phyloP scores from a whole-genome alignment of 257 asterid species.

The Striga asiatica region DNA sequence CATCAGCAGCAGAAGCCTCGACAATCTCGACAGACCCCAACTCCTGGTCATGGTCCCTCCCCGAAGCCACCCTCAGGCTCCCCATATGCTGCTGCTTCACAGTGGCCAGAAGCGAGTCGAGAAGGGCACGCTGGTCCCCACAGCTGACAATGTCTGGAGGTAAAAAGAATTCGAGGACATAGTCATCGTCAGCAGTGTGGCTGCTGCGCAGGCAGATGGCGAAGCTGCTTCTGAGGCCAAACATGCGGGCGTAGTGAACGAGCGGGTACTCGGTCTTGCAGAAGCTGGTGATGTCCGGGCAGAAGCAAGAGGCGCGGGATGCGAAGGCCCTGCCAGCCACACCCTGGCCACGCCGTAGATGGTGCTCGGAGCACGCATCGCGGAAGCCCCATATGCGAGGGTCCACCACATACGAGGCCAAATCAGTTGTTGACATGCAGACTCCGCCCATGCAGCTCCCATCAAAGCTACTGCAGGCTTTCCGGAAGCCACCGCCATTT shows the following conservation, averaged over 20 bases:
- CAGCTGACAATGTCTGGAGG: slow-evolving; percentile 37
- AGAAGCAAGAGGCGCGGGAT: slow-evolving; percentile 47
- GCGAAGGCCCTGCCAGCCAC: slow-evolving; percentile 82
- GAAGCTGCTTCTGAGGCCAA: slow-evolving; percentile 56
- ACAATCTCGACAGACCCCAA: slow-evolving; percentile 67
- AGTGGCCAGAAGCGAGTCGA: slow-evolving; percentile 58
- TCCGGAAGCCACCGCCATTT: slow-evolving; percentile 73
- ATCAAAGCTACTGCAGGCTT: slow-evolving; percentile 86
- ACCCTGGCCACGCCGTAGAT: slow-evolving; percentile 85
- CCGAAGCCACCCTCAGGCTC: slow-evolving; percentile 82
- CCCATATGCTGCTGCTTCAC: slow-evolving; percentile 72
- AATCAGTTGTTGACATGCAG: slow-evolving; percentile 86
- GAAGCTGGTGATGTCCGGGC: slow-evolving; percentile 54
- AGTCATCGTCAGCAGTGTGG: slow-evolving; percentile 75
- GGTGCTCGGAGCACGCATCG: slow-evolving; percentile 88
- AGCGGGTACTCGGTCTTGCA: slow-evolving; percentile 85
- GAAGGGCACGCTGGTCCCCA: slow-evolving; percentile 41
- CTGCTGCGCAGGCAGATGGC: slow-evolving; percentile 72
- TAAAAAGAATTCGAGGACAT: slow-evolving; percentile 64
- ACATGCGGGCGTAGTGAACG: slow-evolving; percentile 90
- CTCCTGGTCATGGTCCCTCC: slow-evolving; percentile 55
- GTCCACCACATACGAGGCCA: slow-evolving; percentile 70
- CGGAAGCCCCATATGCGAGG: slow-evolving; percentile 87
- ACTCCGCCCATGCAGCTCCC: slow-evolving; percentile 93
- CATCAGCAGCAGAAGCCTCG: slow-evolving; percentile 35